phyloP scores from a whole-genome alignment of 352 stramenopile genomes.

The Phytopythium litorale region DNA sequence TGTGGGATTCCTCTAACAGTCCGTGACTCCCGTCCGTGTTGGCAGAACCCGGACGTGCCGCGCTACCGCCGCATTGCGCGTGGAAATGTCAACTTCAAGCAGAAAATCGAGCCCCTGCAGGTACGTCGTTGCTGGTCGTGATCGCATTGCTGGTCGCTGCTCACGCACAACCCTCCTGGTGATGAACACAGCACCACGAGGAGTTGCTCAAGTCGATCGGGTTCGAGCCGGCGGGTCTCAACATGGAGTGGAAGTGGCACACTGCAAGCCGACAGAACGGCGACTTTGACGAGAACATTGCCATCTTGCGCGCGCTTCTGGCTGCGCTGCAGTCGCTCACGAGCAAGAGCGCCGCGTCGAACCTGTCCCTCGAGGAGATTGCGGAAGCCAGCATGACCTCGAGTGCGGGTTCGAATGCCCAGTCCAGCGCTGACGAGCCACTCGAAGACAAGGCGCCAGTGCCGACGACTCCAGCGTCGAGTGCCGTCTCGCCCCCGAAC shows the following conservation, averaged over 20 bases:
- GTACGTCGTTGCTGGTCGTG: slow-evolving; percentile 20
- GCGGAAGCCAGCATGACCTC: slow-evolving; percentile 29
- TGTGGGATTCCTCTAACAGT: not conserved
- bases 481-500: slow-evolving; percentile 4
- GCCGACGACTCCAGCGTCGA: slow-evolving; percentile 8
- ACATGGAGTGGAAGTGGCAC: slow-evolving; percentile 86
- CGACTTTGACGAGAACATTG: slow-evolving; percentile 69
- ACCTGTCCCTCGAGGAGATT: slow-evolving; percentile 51
- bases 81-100: slow-evolving; percentile 82
- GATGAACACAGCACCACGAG: slow-evolving; percentile 51
- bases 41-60: slow-evolving; percentile 73
- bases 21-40: not conserved
- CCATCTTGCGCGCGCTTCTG: slow-evolving; percentile 53
- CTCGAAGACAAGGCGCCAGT: slow-evolving; percentile 21
- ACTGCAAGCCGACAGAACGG: slow-evolving; percentile 46
- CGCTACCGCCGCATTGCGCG: slow-evolving; percentile 75
- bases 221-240: slow-evolving; percentile 65
- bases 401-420: not conserved
- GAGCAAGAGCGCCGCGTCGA: slow-evolving; percentile 27
- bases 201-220: slow-evolving; percentile 74
- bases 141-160: slow-evolving; percentile 2
- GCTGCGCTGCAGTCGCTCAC: slow-evolving; percentile 60
- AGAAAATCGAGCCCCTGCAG: slow-evolving; percentile 80
- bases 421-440: not conserved
- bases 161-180: not conserved